Evolutionary conservation across 768 basidiomycete genomes (phyloP), one percentile per base, ranked within the genome.

Genomic region (Naganishia antarctica): DNA sequence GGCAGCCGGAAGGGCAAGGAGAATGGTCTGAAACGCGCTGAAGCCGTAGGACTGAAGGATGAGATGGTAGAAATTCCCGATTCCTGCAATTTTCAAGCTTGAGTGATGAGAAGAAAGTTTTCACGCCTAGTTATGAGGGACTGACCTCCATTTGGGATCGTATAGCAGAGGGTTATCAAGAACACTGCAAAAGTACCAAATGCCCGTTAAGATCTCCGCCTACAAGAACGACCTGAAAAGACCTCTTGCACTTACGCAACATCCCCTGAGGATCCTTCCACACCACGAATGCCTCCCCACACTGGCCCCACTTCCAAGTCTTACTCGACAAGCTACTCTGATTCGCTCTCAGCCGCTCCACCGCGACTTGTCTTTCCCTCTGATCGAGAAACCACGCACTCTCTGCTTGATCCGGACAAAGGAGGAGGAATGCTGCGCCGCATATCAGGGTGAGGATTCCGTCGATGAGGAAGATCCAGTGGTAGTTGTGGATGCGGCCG

Each of bases 211-310:
- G 21, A 49, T 49, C 9, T 49, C 5, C 47, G n/a, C n/a, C n/a
- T n/a, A n/a, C n/a, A n/a, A n/a, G n/a, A n/a, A n/a, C n/a, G n/a
- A 7, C 7, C 15, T 37, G 34, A 37, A 37, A 37, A 37, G 34
- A 15, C 7, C 34, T 15, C 34, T 37, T 37, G 8, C 15, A 62
- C 61, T 47, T 26, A 63, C 68, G 68, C 8, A 68, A 47, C 59
- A 68, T 64, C 11, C 71, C 71, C 61, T 72, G 71, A n/a, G 68
- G 67, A 44, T 72, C 70, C 41, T 65, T 67, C 66, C 69, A 69
- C 5, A 68, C 66, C 44, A 37, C 60, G 23, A 72, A 65, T 31
- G 66, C 69, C 46, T 72, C 71, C 40, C 65, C 57, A 18, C 68
- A 64, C 37, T 69, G 69, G 28, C 60, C 58, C 71, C 71, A 72